Evolutionary conservation across 108 stramenopile genomes (phyloP).

Genomic region (Craspedostauros australis): DNA sequence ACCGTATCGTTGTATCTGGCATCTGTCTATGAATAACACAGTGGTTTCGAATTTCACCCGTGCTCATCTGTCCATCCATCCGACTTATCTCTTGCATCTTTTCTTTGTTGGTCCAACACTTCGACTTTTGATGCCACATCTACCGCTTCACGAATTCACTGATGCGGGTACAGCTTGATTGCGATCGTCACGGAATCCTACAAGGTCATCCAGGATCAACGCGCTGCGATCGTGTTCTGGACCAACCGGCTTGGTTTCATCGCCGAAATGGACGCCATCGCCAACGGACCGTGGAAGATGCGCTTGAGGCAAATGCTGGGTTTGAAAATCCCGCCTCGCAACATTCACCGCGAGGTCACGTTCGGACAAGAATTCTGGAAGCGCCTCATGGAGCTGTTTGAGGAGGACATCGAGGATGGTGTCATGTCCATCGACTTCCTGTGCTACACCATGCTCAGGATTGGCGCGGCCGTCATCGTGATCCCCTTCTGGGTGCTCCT

Average conservation of each 20-base stretch:
- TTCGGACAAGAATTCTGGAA: constrained; percentile 50
- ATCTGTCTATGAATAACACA: constrained; percentile 4
- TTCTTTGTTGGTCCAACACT: too few relatives aligned
- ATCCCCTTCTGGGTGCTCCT: constrained; percentile 58
- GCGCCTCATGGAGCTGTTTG: constrained; percentile 41
- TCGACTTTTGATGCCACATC: too few relatives aligned
- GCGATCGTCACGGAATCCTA: constrained; percentile 64
- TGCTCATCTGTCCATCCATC: not conserved
- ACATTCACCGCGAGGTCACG: not conserved
- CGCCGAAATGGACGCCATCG: constrained; percentile 62
- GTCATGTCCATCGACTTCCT: constrained; percentile 32
- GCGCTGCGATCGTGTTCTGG: constrained; percentile 79
- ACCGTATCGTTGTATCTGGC: too few relatives aligned
- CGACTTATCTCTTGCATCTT: too few relatives aligned
- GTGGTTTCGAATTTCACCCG: not conserved
- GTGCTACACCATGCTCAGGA: constrained; percentile 25
- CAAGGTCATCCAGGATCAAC: constrained; percentile 64
- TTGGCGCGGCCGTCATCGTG: constrained; percentile 39
- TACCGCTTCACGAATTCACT: too few relatives aligned
- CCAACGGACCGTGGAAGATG: constrained; percentile 35
- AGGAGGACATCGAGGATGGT: constrained; percentile 45
- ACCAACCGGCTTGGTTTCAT: constrained; percentile 68
- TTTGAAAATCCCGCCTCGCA: not conserved
- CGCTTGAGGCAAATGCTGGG: constrained; percentile 14
- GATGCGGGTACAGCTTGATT: too few relatives aligned